Percentiles rank a stretch among this genome's conserved stretches.
These are phyloP conservation scores for Pelargonium myrrhifolium DNA, from an alignment of 441 rosid genomes.

Conservation along the genomic window DNA sequence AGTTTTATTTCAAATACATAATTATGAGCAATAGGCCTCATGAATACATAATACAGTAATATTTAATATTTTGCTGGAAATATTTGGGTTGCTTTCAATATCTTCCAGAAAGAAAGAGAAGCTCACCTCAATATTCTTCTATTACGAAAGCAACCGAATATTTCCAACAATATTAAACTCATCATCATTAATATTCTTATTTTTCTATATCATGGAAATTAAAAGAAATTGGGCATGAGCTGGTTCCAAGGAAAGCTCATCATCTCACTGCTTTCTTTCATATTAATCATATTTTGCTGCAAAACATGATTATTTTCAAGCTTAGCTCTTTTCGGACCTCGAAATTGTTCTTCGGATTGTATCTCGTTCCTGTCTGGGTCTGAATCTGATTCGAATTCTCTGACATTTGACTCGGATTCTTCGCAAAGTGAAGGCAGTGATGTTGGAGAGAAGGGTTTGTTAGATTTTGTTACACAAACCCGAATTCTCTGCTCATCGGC, in stretches of 20 bases:
- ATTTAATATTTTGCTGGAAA: not conserved
- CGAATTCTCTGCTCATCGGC: constrained; percentile 26
- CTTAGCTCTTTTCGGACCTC: constrained; percentile 26
- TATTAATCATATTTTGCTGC: constrained; percentile 12
- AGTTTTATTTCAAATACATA: too few relatives aligned
- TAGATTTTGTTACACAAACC: constrained; percentile 18
- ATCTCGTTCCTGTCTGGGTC: constrained; percentile 28
- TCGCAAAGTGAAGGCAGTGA: constrained; percentile 47
- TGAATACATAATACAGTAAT: not conserved
- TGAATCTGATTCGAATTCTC: constrained; percentile 31
- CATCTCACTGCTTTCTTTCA: constrained; percentile 17
- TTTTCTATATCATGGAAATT: not conserved
- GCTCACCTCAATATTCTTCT: too few relatives aligned
- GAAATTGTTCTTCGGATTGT: constrained; percentile 26
- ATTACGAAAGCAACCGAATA: not conserved
- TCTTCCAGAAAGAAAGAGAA: too few relatives aligned
- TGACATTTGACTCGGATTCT: constrained; percentile 37
- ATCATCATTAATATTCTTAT: not conserved
- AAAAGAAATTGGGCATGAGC: constrained; percentile 32
- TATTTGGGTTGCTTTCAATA: not conserved
- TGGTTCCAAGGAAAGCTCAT: constrained; percentile 31
- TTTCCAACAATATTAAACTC: not conserved
- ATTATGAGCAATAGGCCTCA: not conserved
- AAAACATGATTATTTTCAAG: constrained; percentile 14
- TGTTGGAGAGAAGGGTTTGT: constrained; percentile 23